phyloP scores from a whole-genome alignment of 169 alveolate genomes.

The Theileria parva region DNA sequence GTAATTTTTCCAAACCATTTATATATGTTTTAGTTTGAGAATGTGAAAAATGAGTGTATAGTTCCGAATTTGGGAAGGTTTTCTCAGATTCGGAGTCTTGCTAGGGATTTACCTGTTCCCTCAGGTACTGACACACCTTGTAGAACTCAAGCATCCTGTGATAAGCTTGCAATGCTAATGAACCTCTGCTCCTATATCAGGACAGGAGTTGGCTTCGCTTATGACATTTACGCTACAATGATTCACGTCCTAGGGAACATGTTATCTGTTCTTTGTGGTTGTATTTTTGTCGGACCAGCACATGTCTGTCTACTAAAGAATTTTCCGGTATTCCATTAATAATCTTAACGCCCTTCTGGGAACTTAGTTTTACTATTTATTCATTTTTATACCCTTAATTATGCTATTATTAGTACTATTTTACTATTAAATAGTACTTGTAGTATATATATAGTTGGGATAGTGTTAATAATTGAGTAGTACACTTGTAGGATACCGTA shows the following conservation, averaged over 20 bases:
- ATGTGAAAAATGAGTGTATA: conserved; percentile 57
- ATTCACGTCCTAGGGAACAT: conserved; percentile 80
- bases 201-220: conserved; percentile 76
- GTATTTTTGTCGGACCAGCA: conserved; percentile 83
- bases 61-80: conserved; percentile 59
- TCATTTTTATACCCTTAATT: not conserved
- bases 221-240: conserved; percentile 75
- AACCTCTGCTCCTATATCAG: conserved; percentile 73
- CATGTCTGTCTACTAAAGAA: conserved; percentile 80
- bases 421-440: conserved; percentile 10
- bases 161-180: conserved; percentile 64
- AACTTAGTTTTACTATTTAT: not conserved
- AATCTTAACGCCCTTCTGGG: not conserved
- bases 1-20: conserved; percentile 13
- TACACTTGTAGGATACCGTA: conserved; percentile 84
- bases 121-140: conserved; percentile 32
- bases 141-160: conserved; percentile 55
- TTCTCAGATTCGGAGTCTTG: conserved; percentile 33
- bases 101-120: conserved; percentile 10
- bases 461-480: conserved; percentile 26
- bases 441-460: no score
- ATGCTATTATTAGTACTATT: not conserved
- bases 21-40: conserved; percentile 55
- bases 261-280: conserved; percentile 84
- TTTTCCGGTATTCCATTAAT: conserved; percentile 71